Conservation (phyloP, 176 grass and related monocot genomes). For the Ananas comosus region DNA sequence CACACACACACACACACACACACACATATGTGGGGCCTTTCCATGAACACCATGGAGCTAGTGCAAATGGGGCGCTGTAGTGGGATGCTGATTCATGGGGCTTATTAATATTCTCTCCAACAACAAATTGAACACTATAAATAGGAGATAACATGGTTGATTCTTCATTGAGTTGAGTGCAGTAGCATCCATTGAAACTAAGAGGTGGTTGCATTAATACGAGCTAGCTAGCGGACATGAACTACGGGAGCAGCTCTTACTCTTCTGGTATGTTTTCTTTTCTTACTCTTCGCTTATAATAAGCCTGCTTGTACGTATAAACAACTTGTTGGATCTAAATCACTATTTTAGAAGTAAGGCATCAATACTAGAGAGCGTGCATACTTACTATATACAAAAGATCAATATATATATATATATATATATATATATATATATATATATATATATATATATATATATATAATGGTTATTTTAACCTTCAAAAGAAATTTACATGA, state of each 20-base stretch:
- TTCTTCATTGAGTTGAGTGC: neutral
- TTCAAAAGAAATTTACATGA: too few species aligned
- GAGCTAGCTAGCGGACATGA: conserved; percentile 37
- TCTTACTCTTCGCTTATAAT: conserved; percentile 6
- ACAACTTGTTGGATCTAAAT: too few species aligned
- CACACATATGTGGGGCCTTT: conserved; percentile 1
- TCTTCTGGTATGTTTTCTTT: conserved; percentile 41
- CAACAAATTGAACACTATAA: neutral
- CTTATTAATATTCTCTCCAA: neutral
- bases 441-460: too few species aligned
- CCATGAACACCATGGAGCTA: neutral
- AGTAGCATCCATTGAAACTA: neutral
- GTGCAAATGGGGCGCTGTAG: neutral
- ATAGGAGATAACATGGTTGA: conserved; percentile 2
- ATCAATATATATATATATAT: too few species aligned
- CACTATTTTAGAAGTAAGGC: too few species aligned
- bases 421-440: too few species aligned
- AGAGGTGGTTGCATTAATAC: neutral
- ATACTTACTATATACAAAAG: too few species aligned
- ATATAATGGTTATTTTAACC: too few species aligned
- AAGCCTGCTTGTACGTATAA: too few species aligned
- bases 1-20: conserved; percentile 29
- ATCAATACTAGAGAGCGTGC: too few species aligned
- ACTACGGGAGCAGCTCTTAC: conserved; percentile 56
- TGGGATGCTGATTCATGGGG: neutral